Evolutionary conservation across 2,329 filamentous ascomycete genomes (phyloP), one percentile per base, ranked within the genome.

Genomic region (Nothopassalora personata): DNA sequence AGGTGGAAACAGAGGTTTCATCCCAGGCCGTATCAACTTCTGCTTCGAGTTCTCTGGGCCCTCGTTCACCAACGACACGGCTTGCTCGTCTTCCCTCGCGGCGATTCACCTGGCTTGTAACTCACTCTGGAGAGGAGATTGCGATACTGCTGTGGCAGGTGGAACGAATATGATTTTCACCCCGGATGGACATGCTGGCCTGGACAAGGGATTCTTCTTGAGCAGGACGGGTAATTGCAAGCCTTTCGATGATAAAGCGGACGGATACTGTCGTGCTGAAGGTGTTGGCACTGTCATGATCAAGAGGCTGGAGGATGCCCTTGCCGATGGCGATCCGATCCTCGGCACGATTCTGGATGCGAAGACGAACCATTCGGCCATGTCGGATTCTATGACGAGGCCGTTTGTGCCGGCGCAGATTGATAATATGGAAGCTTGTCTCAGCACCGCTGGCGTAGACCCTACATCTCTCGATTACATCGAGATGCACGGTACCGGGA

Each of bases 231-330:
- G 65, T 18, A 56, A 62, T 34, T 68, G 64, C 57, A 72, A 72
- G 28, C 64, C 71, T 1, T 74, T 68, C 27, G 70, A 64, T 18
- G 60, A 61, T 23, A 39, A 54, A 7, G 73, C 73, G 0, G 68
- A 73, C 56, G 74, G 74, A 0, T 76, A 75, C 59, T 74, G 70
- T 11, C 68, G 71, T 34, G 63, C 60, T 9, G 70, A 72, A 51
- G 62, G 61, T 47, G 68, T 61, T 11, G 63, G 67, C 11, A 70
- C 69, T 10, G 71, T 81, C 1, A 57, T 75, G 8, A n/a, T 75
- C 10, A 75, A 75, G 59, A 60, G 72, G 0, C 56, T 72, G 1
- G 70, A 71, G 71, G 73, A 74, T 58, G 73, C 73, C 3, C 19
- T 67, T 6, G 68, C 66, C 0, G 68, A 73, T 48, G 64, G 66